Base-by-base conservation (phyloP, 2,329 filamentous ascomycete species). In the Colletotrichum eleusines region DNA sequence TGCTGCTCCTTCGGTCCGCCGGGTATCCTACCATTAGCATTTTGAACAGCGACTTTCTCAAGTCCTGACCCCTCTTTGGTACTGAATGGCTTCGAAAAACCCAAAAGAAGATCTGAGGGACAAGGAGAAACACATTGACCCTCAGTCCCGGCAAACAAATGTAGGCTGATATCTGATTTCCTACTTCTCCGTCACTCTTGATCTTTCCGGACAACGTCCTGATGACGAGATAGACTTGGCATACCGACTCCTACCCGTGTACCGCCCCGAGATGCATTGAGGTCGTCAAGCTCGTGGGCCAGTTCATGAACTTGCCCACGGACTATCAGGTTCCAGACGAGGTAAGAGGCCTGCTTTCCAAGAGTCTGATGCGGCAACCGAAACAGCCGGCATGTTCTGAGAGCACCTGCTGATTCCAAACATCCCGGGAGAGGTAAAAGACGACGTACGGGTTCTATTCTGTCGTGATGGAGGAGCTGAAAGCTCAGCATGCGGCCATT, bases 341-440 rank as follows among this genome's bases (percentile, higher is more conserved):
- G 53, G 53, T 57, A 57, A 5, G 11, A 18, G 14, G 3, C 1
- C n/a, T n/a, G 5, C 6, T 11, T 18, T 4, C 9, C 9, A 3
- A 14, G 35, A 4, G 12, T 1, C 11, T 3, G 11, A 5, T n/a
- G 1, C 7, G 3, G 14, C 7, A 3, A 40, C 2, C 2, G 20
- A 5, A 4, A 18, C 26, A 7, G 5, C n/a, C 5, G 8, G 28
- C 5, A 8, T n/a, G 28, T 20, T 20, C 1, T n/a, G 26, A 28
- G 50, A 11, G 12, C 7, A 12, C 35, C 8, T 1, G 33, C 53
- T 57, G 8, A 57, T 14, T 38, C 12, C 14, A 23, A 9, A 23
- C 14, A 26, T 18, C 33, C 53, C 33, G 33, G 9, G 35, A 14
- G 3, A 18, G 6, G 0, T 26, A 9, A 18, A 18, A 40, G 33